phyloP scores from a whole-genome alignment of 1,284 basidiomycete species.

The Pholiota adiposa region DNA sequence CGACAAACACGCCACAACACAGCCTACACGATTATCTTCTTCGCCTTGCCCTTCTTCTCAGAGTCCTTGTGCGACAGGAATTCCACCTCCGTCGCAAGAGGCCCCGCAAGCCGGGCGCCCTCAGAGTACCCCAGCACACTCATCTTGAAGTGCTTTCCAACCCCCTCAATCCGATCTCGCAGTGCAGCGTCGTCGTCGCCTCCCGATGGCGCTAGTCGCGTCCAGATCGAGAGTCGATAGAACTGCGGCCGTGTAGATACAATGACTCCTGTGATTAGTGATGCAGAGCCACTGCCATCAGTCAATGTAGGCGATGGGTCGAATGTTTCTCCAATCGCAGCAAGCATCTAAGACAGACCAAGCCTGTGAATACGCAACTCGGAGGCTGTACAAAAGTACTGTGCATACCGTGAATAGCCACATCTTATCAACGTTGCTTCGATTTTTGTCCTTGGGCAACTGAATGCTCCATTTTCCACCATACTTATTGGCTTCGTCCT shows the following conservation, averaged over 20 bases:
- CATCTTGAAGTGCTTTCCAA: conserved; percentile 87
- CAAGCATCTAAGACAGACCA: conserved; percentile 78
- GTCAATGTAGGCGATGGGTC: conserved; percentile 76
- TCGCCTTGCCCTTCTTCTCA: conserved; percentile 91
- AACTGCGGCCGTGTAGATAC: conserved; percentile 94
- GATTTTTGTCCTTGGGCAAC: conserved; percentile 94
- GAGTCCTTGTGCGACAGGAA: conserved; percentile 95
- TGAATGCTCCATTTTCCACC: conserved; percentile 99
- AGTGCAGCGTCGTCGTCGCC: conserved; percentile 57
- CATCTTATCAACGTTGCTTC: conserved; percentile 86
- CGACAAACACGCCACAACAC: conserved; percentile 30
- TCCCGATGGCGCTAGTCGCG: conserved; percentile 73
- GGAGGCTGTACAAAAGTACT: conserved; percentile 5
- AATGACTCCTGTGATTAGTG: conserved; percentile 94
- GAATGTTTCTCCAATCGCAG: conserved; percentile 96
- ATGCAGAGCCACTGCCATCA: conserved; percentile 54
- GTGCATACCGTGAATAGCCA: conserved; percentile 93
- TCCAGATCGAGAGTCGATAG: conserved; percentile 98
- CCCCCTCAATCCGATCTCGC: conserved; percentile 70
- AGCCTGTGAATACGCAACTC: conserved; percentile 14
- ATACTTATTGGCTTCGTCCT: conserved; percentile 93
- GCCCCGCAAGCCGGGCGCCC: conserved; percentile 75
- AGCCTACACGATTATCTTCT: conserved; percentile 75
- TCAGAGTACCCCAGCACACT: conserved; percentile 85
- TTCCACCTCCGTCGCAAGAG: conserved; percentile 90